A percentile compares a stretch with the other conserved stretches of the same genome.
phyloP scores from a whole-genome alignment of 1,284 basidiomycete species.

The Irpex sp. region DNA sequence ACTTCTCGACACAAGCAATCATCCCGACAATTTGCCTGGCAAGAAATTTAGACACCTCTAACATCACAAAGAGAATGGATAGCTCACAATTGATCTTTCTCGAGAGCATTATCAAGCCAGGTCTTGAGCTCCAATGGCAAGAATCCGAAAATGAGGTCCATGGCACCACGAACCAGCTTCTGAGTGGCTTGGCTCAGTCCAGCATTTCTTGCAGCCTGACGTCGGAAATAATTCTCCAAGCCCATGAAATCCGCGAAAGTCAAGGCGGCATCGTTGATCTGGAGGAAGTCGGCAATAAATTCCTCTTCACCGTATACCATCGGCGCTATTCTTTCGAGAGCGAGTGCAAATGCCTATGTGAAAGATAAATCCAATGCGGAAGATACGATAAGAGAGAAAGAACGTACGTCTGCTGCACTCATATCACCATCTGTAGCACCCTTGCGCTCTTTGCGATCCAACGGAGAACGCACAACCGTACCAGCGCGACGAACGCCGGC shows the following conservation, averaged over 20 bases:
- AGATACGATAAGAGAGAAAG: background rate
- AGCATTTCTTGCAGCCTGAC: slow-evolving; percentile 78
- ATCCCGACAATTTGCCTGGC: slow-evolving; percentile 84
- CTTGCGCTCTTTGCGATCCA: slow-evolving; percentile 64
- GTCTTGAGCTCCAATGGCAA: slow-evolving; percentile 78
- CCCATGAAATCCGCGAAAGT: slow-evolving; percentile 97
- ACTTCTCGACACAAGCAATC: slow-evolving; percentile 77
- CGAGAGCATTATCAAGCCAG: slow-evolving; percentile 80
- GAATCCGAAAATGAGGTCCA: slow-evolving; percentile 97
- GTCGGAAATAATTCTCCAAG: slow-evolving; percentile 90
- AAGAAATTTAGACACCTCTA: background rate
- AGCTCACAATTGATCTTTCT: slow-evolving; percentile 77
- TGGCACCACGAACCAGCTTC: slow-evolving; percentile 81
- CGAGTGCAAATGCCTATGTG: slow-evolving; percentile 66
- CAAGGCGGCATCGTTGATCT: slow-evolving; percentile 82
- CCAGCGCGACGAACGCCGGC: slow-evolving; percentile 71
- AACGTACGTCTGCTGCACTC: slow-evolving; percentile 60
- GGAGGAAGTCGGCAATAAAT: slow-evolving; percentile 90
- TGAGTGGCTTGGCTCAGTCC: slow-evolving; percentile 66
- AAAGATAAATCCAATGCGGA: background rate
- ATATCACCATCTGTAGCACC: slow-evolving; percentile 56
- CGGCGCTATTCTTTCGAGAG: slow-evolving; percentile 76
- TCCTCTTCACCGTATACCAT: slow-evolving; percentile 81
- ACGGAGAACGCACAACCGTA: slow-evolving; percentile 69
- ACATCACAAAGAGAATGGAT: background rate